Percentiles rank a stretch among this genome's conserved stretches.
Evolutionary conservation across 495 filamentous ascomycete genomes (phyloP).

Genomic region (Talaromyces nanjingensis): DNA sequence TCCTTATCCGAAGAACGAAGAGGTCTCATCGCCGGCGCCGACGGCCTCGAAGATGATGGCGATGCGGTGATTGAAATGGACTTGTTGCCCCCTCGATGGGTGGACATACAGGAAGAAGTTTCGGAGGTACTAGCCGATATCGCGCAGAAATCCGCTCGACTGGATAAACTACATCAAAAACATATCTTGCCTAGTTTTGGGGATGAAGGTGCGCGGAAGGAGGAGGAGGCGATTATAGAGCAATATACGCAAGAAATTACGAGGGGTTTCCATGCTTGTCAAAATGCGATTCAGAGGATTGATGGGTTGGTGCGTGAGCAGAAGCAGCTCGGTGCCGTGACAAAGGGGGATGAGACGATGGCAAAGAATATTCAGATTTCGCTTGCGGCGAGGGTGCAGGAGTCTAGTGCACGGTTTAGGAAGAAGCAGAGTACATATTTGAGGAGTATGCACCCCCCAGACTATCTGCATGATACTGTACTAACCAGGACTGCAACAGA

Average conservation of each 20-base stretch:
- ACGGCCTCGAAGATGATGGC: slow-evolving; percentile 76
- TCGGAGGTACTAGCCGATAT: slow-evolving; percentile 75
- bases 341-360: slow-evolving; percentile 83
- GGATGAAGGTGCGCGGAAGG: slow-evolving; percentile 77
- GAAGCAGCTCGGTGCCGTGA: slow-evolving; percentile 60
- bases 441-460: slow-evolving; percentile 56
- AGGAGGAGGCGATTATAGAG: slow-evolving; percentile 87
- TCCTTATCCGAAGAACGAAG: slow-evolving; percentile 70
- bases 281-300: slow-evolving; percentile 77
- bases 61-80: slow-evolving; percentile 99
- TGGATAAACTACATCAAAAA: slow-evolving; percentile 93
- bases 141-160: slow-evolving; percentile 68
- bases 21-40: slow-evolving; percentile 68
- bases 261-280: slow-evolving; percentile 79
- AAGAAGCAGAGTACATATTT: slow-evolving; percentile 97
- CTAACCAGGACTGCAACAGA: slow-evolving; percentile 43
- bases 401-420: slow-evolving; percentile 83
- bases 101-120: slow-evolving; percentile 91
- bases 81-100: slow-evolving; percentile 88
- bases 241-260: slow-evolving; percentile 85
- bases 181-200: slow-evolving; percentile 96
- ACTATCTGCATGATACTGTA: slow-evolving; percentile 4
- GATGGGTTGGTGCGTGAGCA: slow-evolving; percentile 76
- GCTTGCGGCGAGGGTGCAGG: slow-evolving; percentile 80
- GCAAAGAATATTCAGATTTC: slow-evolving; percentile 91